phyloP scores from a whole-genome alignment of 1,284 basidiomycete genomes.

The Pholiota adiposa region DNA sequence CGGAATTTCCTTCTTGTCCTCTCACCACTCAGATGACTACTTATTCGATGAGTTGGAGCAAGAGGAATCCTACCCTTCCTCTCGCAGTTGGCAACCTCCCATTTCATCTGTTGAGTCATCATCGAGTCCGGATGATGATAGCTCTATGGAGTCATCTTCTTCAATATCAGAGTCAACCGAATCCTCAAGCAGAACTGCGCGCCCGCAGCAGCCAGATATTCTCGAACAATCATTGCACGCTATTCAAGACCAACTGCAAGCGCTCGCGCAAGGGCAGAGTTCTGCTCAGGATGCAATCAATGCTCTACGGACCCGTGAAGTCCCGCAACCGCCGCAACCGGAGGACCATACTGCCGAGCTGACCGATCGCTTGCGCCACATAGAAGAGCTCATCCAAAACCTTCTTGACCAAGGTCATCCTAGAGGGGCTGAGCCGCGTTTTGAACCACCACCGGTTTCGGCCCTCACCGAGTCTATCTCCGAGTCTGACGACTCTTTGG shows the following conservation, averaged over 20 bases:
- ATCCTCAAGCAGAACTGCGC: slow-evolving; percentile 41
- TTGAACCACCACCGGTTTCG: slow-evolving; percentile 19
- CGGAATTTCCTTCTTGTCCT: slow-evolving; percentile 67
- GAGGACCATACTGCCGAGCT: slow-evolving; percentile 40
- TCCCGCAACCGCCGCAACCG: slow-evolving; percentile 30
- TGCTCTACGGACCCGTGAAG: slow-evolving; percentile 37
- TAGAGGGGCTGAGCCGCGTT: slow-evolving; percentile 17
- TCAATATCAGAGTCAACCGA: slow-evolving; percentile 20
- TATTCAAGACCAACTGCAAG: slow-evolving; percentile 54
- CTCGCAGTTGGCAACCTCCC: slow-evolving; percentile 2
- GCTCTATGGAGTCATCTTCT: slow-evolving; percentile 19
- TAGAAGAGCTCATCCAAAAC: slow-evolving; percentile 45
- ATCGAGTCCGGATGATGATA: slow-evolving; percentile 15
- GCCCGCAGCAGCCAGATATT: slow-evolving; percentile 43
- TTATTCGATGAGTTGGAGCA: slow-evolving; percentile 33
- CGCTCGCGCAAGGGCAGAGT: slow-evolving; percentile 60
- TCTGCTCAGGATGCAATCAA: slow-evolving; percentile 59
- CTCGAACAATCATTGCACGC: slow-evolving; percentile 44
- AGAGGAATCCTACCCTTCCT: not conserved
- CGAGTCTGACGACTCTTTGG: slow-evolving; percentile 30
- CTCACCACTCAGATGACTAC: slow-evolving; percentile 75
- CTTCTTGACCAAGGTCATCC: slow-evolving; percentile 37
- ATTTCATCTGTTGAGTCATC: slow-evolving; percentile 9
- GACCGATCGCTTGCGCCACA: slow-evolving; percentile 40
- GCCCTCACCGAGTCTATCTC: slow-evolving; percentile 30